Percentiles rank a stretch among this genome's conserved stretches.
Evolutionary conservation across 805 yeast species (phyloP).

Genomic region (Metschnikowia hibisci): DNA sequence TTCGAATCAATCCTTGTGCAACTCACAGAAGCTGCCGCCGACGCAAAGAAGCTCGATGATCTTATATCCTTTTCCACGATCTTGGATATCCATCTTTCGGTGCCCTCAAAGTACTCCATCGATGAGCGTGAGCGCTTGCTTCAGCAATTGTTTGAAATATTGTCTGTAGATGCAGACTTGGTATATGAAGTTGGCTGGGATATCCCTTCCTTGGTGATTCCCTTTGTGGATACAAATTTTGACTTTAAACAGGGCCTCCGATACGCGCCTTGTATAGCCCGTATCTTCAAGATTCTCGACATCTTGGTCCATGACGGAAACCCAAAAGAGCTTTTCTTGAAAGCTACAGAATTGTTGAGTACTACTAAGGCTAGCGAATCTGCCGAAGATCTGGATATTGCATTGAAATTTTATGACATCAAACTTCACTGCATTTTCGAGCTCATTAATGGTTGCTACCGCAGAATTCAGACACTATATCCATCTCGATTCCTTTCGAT

Average conservation of each 20-base stretch:
- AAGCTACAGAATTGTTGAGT: slow-evolving; percentile 61
- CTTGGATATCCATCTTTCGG: slow-evolving; percentile 54
- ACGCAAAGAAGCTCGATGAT: slow-evolving; percentile 49
- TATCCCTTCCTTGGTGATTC: slow-evolving; percentile 64
- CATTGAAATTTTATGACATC: slow-evolving; percentile 42
- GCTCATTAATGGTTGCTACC: slow-evolving; percentile 54
- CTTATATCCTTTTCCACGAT: slow-evolving; percentile 70
- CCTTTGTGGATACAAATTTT: slow-evolving; percentile 44
- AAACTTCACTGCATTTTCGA: slow-evolving; percentile 67
- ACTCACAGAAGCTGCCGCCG: slow-evolving; percentile 30
- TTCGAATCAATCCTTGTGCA: slow-evolving; percentile 26
- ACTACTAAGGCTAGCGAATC: slow-evolving; percentile 27
- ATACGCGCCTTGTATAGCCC: slow-evolving; percentile 36
- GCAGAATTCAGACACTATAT: slow-evolving; percentile 59
- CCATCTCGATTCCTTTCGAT: slow-evolving; percentile 80
- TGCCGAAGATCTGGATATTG: slow-evolving; percentile 6
- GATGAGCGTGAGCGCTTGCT: slow-evolving; percentile 53
- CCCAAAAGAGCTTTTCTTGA: slow-evolving; percentile 74
- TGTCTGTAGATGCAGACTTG: slow-evolving; percentile 45
- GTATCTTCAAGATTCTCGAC: slow-evolving; percentile 51
- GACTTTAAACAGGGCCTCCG: slow-evolving; percentile 28
- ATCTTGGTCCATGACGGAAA: slow-evolving; percentile 66
- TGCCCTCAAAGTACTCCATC: slow-evolving; percentile 42
- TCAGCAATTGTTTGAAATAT: slow-evolving; percentile 38
- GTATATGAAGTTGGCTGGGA: slow-evolving; percentile 85